These are phyloP conservation scores for Gryganskiella cystojenkinii DNA, from an alignment of 192 early-diverging fungal genomes.

Conservation along the genomic window DNA sequence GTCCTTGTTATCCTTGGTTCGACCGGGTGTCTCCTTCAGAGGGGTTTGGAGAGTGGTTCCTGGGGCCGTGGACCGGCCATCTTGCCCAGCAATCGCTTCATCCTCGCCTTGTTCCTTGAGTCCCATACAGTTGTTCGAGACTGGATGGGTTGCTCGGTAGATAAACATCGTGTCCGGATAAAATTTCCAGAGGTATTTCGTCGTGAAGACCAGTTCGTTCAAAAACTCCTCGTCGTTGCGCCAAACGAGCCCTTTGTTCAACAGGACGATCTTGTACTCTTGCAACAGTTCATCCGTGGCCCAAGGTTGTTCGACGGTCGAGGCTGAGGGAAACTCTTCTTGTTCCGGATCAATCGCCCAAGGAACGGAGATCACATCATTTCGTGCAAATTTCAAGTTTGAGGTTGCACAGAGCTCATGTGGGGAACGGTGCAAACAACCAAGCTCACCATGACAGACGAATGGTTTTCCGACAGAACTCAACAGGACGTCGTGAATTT, in stretches of 20 bases:
- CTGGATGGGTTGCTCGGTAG: slow-evolving; percentile 53
- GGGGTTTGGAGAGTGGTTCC: slow-evolving; percentile 5
- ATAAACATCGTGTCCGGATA: slow-evolving; percentile 53
- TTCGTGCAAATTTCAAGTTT: slow-evolving; percentile 49
- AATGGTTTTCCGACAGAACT: slow-evolving; percentile 56
- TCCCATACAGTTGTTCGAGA: slow-evolving; percentile 15
- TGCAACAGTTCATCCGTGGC: slow-evolving; percentile 11
- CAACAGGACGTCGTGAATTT: slow-evolving; percentile 62
- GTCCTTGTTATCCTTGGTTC: not conserved
- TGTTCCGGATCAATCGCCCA: slow-evolving; percentile 17
- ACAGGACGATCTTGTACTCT: slow-evolving; percentile 52
- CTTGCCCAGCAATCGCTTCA: slow-evolving; percentile 10
- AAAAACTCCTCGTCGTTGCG: slow-evolving; percentile 53
- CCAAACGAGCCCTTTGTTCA: slow-evolving; percentile 56
- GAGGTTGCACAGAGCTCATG: slow-evolving; percentile 25
- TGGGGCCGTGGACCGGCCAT: slow-evolving; percentile 14
- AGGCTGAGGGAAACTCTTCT: slow-evolving; percentile 21
- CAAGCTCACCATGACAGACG: slow-evolving; percentile 59
- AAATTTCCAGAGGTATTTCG: slow-evolving; percentile 44
- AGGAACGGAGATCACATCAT: slow-evolving; percentile 57
- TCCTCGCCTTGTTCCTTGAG: slow-evolving; percentile 27
- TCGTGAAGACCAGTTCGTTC: slow-evolving; percentile 44
- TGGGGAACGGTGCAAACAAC: slow-evolving; percentile 42
- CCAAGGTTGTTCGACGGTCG: slow-evolving; percentile 56
- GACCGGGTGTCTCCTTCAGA: not conserved